A percentile compares a stretch with the other conserved stretches of the same genome.
These are phyloP conservation scores for Phytophthora pistaciae DNA, from an alignment of 352 stramenopile species.

Conservation along the genomic window DNA sequence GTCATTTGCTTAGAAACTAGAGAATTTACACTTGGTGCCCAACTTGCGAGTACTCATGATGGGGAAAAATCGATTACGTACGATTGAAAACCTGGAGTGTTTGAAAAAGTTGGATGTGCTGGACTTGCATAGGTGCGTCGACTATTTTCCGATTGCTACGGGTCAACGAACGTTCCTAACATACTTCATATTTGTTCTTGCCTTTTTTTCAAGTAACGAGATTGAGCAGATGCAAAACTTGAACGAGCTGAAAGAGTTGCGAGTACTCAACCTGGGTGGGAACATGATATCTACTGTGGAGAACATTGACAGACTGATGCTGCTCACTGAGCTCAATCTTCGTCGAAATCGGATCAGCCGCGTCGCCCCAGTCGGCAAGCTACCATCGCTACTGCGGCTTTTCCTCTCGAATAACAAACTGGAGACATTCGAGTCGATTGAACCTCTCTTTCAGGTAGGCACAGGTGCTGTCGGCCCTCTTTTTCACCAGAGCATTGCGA, in stretches of 20 bases:
- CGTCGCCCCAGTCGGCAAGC: conserved; percentile 63
- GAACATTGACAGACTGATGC: conserved; percentile 76
- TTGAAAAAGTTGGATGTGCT: conserved; percentile 93
- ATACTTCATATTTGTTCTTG: neutral
- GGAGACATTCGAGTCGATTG: conserved; percentile 70
- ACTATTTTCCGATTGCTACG: neutral
- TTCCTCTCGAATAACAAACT: conserved; percentile 94
- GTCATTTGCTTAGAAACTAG: conserved; percentile 55
- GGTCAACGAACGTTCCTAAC: neutral
- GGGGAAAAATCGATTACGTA: conserved; percentile 86
- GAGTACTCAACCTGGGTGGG: conserved; percentile 93
- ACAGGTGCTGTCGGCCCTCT: neutral
- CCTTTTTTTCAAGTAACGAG: conserved; percentile 70
- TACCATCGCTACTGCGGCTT: conserved; percentile 86
- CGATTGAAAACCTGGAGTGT: conserved; percentile 87
- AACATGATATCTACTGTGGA: conserved; percentile 85
- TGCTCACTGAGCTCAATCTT: conserved; percentile 93
- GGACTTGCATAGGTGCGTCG: conserved; percentile 84
- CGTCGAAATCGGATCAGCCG: conserved; percentile 80
- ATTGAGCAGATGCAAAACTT: conserved; percentile 91
- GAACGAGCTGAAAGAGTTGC: conserved; percentile 84
- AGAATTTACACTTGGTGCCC: conserved; percentile 81
- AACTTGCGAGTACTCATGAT: conserved; percentile 94
- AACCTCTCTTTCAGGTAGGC: conserved; percentile 71
- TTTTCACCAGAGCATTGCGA: neutral